These are phyloP conservation scores for Spergularia bocconei DNA, from an alignment of 148 eudicot genomes.

Conservation along the genomic window DNA sequence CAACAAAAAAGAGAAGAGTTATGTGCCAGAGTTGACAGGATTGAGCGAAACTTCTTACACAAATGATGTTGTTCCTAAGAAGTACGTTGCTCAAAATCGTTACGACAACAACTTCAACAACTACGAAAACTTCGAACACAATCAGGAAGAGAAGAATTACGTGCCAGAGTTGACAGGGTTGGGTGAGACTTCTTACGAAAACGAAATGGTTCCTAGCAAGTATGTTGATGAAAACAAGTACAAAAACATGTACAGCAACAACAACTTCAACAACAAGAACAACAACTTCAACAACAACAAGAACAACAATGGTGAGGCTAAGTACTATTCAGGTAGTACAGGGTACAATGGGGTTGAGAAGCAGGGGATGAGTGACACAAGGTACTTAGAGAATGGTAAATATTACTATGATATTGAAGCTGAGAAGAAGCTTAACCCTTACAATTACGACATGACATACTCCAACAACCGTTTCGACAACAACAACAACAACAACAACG, in stretches of 20 bases:
- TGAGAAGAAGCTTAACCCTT: slow-evolving; percentile 31
- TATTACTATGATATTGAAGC: slow-evolving; percentile 44
- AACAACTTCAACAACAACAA: slow-evolving; percentile 9
- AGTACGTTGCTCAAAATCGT: slow-evolving; percentile 10
- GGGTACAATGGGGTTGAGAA: slow-evolving; percentile 28
- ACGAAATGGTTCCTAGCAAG: neutral
- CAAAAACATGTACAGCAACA: neutral
- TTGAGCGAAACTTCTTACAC: slow-evolving; percentile 9
- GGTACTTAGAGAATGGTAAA: slow-evolving; percentile 69
- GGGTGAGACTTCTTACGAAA: neutral
- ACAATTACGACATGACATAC: slow-evolving; percentile 29
- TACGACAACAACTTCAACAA: slow-evolving; percentile 15
- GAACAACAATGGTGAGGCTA: neutral
- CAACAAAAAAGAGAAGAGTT: slow-evolving; percentile 19
- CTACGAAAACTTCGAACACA: neutral
- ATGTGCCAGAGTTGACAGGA: slow-evolving; percentile 22
- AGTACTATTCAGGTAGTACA: slow-evolving; percentile 5
- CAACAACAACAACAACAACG: slow-evolving; percentile 13
- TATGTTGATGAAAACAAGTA: slow-evolving; percentile 1
- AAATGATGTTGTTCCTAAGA: slow-evolving; percentile 8
- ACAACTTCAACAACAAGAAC: neutral
- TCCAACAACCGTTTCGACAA: slow-evolving; percentile 38
- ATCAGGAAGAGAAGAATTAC: slow-evolving; percentile 11
- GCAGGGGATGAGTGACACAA: slow-evolving; percentile 91
- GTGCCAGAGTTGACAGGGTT: slow-evolving; percentile 13